Conservation (phyloP, 163 green algal species). For the Chlorella variabilis region DNA sequence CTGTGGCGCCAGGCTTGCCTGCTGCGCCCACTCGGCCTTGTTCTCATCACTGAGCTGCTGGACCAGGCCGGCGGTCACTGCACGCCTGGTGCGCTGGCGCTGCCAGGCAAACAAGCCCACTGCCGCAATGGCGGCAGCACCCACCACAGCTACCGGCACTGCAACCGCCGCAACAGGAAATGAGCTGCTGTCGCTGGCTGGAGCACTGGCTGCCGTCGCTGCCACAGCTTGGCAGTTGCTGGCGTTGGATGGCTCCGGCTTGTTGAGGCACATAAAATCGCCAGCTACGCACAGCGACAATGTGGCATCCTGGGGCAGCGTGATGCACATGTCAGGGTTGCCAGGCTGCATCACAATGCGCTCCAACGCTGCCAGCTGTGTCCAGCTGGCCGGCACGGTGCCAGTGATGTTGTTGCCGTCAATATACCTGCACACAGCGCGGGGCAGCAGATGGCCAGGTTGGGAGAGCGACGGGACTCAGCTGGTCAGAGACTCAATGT, state of each 20-base stretch:
- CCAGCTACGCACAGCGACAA: slow-evolving; percentile 1
- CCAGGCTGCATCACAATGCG: slow-evolving; percentile 1
- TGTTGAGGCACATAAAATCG: background rate
- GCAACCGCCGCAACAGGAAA: slow-evolving; percentile 28
- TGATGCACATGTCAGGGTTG: slow-evolving; percentile 15
- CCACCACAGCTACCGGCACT: slow-evolving; percentile 4
- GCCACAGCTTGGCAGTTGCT: background rate
- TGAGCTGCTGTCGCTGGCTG: slow-evolving; percentile 7
- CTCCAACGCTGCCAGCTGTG: background rate
- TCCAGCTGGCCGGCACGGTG: slow-evolving; percentile 18
- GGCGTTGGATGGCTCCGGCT: background rate
- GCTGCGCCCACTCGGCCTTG: too few relatives aligned
- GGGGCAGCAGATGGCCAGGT: too few relatives aligned
- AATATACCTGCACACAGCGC: background rate
- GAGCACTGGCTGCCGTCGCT: too few relatives aligned
- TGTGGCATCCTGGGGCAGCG: background rate
- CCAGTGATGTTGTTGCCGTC: slow-evolving; percentile 18
- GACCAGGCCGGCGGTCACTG: too few relatives aligned
- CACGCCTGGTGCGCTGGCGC: background rate
- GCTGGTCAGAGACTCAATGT: too few relatives aligned
- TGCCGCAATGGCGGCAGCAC: background rate
- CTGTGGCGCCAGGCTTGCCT: too few relatives aligned
- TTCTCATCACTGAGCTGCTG: too few relatives aligned
- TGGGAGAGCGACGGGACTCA: too few relatives aligned
- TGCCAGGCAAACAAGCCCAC: background rate